Base-by-base conservation (phyloP, 108 stramenopile genomes). In the Pseudonitzschia multiseries region DNA sequence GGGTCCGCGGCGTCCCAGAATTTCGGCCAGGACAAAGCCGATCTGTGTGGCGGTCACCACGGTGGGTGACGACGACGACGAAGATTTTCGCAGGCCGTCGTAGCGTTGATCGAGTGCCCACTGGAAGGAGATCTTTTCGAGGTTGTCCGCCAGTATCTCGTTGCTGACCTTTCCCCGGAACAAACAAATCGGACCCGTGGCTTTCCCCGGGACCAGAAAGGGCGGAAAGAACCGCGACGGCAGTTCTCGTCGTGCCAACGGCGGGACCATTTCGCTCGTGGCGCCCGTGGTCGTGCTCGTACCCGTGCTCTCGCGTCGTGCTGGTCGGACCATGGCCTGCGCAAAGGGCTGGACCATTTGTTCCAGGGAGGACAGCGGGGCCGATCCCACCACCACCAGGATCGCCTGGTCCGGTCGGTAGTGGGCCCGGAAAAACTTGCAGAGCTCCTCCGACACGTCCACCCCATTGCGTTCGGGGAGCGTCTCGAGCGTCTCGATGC, bases 1-100 rank as follows among this genome's bases (percentile, higher is more conserved):
- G n/a, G 88, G 87, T 43, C 89, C 89, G 44, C 83, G 72, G 14
- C 89, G 73, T 24, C 81, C 85, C 21, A 93, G 73, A n/a, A 90
- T 84, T 65, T 93, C 89, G 22, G 89, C 79, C 56, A 93, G 26
- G 18, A 89, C 65, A 73, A 87, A 93, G 2, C 83, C 89, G 22
- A 93, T 79, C 59, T 86, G 78, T 22, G 87, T 75, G 20, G 86
- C 83, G 20, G 84, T 80, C 14, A 90, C 88, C 15, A 69, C 33
- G n/a, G n/a, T n/a, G n/a, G n/a, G n/a, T n/a, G n/a, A n/a, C n/a
- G n/a, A n/a, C 10, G 31, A 27, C 51, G 24, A 32, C 28, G 13
- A 36, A 2, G 20, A 14, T 62, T 21, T 15, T 26, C 27, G 46
- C 24, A 70, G 44, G 4, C 64, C 62, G 28, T 51, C 40, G 54